Percentiles rank a stretch among this genome's conserved stretches.
These are phyloP conservation scores for Xylaria arbuscula DNA, from an alignment of 2,329 filamentous ascomycete species.

Conservation along the genomic window DNA sequence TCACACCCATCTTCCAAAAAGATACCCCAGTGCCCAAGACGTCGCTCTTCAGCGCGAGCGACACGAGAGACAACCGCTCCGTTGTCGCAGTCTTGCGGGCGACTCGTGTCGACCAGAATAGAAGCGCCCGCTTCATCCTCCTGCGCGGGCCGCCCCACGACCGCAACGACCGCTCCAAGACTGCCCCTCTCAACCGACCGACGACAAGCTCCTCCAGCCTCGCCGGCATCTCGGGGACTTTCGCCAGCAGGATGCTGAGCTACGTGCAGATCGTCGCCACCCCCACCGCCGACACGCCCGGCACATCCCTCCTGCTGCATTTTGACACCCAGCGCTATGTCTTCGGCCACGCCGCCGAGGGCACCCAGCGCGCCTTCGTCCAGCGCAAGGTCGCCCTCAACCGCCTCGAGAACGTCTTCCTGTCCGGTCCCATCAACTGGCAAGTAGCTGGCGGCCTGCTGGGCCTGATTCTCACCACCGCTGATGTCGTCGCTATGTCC, in stretches of 20 bases:
- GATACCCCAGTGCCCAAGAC: no score
- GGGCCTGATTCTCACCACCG: slow-evolving; percentile 85
- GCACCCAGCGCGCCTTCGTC: slow-evolving; percentile 80
- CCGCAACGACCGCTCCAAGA: not conserved
- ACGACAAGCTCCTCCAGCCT: not conserved
- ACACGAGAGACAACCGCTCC: not conserved
- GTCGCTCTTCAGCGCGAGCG: not conserved
- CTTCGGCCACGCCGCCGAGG: slow-evolving; percentile 85
- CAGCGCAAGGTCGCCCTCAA: slow-evolving; percentile 74
- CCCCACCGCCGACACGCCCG: slow-evolving; percentile 88
- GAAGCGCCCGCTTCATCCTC: slow-evolving; percentile 11
- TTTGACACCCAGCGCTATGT: slow-evolving; percentile 86
- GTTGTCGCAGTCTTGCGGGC: slow-evolving; percentile 2
- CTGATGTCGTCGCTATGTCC: slow-evolving; percentile 69
- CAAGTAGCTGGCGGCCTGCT: slow-evolving; percentile 81
- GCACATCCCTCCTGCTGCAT: slow-evolving; percentile 80
- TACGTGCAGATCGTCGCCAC: slow-evolving; percentile 80
- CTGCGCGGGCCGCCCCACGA: not conserved
- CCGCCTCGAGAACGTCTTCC: slow-evolving; percentile 80
- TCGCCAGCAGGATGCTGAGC: slow-evolving; percentile 71
- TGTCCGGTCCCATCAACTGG: slow-evolving; percentile 84
- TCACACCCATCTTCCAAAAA: no score
- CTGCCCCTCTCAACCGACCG: no score
- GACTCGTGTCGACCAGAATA: no score
- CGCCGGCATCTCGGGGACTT: not conserved